phyloP scores from a whole-genome alignment of 208 protist species.

The Balamuthia mandrillaris region DNA sequence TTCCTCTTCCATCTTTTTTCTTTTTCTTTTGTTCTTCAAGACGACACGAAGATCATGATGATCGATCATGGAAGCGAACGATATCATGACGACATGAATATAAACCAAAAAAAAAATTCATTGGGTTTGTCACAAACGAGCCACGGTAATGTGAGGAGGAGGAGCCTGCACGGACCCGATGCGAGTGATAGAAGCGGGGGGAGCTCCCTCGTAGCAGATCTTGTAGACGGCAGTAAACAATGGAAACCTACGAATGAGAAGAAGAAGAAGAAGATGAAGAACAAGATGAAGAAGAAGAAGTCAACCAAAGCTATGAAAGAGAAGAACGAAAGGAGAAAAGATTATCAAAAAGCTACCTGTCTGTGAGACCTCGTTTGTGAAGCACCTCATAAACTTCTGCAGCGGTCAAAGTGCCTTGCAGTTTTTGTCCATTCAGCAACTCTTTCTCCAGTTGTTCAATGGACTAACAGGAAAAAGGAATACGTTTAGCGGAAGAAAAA shows the following conservation, averaged over 20 bases:
- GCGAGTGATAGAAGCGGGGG: too few relatives aligned
- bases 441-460: slow-evolving; percentile 59
- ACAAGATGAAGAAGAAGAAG: neutral
- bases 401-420: slow-evolving; percentile 67
- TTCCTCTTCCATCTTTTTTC: too few relatives aligned
- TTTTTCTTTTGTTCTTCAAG: too few relatives aligned
- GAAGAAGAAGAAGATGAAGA: neutral
- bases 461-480: neutral
- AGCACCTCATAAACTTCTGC: slow-evolving; percentile 55
- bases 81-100: too few relatives aligned
- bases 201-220: neutral
- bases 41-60: too few relatives aligned
- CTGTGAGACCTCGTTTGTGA: neutral
- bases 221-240: neutral
- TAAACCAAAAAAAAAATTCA: too few relatives aligned
- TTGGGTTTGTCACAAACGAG: too few relatives aligned
- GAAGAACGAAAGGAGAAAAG: neutral
- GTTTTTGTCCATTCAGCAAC: slow-evolving; percentile 70
- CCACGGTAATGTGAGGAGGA: too few relatives aligned
- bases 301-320: neutral
- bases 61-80: too few relatives aligned
- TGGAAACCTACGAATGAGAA: neutral
- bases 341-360: too few relatives aligned
- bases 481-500: neutral
- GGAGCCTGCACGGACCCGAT: too few relatives aligned